Evolutionary conservation across 2,329 filamentous ascomycete species (phyloP).

Genomic region (Beauveria caledonica): DNA sequence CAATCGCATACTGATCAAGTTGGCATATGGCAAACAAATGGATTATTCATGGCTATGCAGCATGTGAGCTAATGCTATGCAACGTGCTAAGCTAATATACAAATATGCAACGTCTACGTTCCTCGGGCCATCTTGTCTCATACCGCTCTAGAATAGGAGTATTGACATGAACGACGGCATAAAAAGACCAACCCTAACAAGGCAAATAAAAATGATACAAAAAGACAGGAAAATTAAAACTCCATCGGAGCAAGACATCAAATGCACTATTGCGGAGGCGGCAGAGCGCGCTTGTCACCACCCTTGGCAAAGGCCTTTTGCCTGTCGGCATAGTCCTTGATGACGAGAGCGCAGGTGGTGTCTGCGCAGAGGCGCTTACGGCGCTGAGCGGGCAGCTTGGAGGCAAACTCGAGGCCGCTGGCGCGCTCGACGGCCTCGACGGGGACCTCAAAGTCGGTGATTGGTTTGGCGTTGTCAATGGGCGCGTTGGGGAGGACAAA

Average conservation of each 20-base stretch:
- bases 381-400: constrained; percentile 64
- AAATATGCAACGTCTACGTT: background rate
- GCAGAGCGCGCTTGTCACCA: constrained; percentile 17
- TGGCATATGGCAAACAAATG: too few relatives aligned
- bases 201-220: background rate
- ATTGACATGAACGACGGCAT: background rate
- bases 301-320: constrained; percentile 50
- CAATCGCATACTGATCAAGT: too few relatives aligned
- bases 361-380: constrained; percentile 79
- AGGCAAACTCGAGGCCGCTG: constrained; percentile 83
- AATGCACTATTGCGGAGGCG: constrained; percentile 12
- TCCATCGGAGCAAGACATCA: too few relatives aligned
- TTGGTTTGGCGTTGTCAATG: constrained; percentile 79
- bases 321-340: constrained; percentile 65
- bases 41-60: background rate
- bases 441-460: constrained; percentile 90
- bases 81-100: background rate
- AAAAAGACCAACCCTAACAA: background rate
- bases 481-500: constrained; percentile 90
- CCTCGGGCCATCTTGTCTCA: background rate
- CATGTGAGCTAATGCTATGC: background rate
- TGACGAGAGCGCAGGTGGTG: constrained; percentile 71
- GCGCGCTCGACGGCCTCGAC: constrained; percentile 88
- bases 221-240: background rate
- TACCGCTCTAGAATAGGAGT: background rate